A percentile compares a stretch with the other conserved stretches of the same genome.
phyloP scores from a whole-genome alignment of 495 filamentous ascomycete species.

The Evansstolkia leycettana region DNA sequence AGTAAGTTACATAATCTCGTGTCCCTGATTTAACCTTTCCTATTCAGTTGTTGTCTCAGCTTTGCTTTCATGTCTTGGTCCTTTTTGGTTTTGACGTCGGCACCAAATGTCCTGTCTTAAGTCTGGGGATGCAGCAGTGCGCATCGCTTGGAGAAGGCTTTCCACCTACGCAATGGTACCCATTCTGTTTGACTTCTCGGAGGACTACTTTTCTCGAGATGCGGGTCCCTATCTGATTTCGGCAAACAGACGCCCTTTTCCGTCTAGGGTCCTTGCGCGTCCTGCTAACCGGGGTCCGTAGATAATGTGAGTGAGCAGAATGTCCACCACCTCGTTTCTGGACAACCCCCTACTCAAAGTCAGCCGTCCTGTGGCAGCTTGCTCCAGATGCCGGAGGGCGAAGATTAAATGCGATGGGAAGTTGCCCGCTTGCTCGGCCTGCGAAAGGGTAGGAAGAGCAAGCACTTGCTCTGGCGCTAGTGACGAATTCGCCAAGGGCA shows the following conservation, averaged over 20 bases:
- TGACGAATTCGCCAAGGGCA: conserved; percentile 86
- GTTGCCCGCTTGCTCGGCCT: conserved; percentile 83
- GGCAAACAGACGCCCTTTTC: background rate
- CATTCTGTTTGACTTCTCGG: too few species aligned
- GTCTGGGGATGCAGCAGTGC: too few species aligned
- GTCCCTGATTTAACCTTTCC: too few species aligned
- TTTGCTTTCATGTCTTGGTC: too few species aligned
- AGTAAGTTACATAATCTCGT: too few species aligned
- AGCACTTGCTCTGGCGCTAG: conserved; percentile 84
- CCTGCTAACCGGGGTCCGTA: background rate
- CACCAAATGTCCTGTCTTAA: too few species aligned
- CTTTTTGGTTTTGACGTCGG: too few species aligned
- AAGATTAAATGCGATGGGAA: conserved; percentile 97
- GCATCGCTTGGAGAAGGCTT: too few species aligned
- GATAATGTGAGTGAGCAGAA: conserved; percentile 11
- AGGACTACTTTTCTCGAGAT: too few species aligned
- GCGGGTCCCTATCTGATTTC: too few species aligned
- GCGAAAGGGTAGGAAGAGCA: conserved; percentile 70
- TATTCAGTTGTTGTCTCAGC: too few species aligned
- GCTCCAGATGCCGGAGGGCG: conserved; percentile 78
- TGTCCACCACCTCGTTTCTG: conserved; percentile 26
- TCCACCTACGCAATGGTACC: too few species aligned
- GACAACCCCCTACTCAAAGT: conserved; percentile 79
- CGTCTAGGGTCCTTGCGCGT: background rate
- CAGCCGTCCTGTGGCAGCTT: conserved; percentile 83